Percentiles rank a stretch among this genome's conserved stretches.
Conservation (phyloP, 352 stramenopile genomes). For the Elongisporangium senticosum region DNA sequence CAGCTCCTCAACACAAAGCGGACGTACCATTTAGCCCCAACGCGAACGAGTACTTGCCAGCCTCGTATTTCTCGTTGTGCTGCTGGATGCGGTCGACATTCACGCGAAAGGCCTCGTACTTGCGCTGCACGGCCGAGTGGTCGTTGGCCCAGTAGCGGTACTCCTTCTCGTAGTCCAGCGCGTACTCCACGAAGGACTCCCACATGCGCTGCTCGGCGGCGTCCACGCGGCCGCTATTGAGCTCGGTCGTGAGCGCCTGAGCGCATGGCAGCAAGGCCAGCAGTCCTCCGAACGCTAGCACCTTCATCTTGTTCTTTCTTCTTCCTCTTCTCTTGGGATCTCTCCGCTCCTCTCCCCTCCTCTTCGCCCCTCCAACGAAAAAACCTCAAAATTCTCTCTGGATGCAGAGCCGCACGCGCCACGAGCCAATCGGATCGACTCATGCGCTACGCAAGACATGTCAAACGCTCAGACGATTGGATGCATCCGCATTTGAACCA, state of each 20-base stretch:
- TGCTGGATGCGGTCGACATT: slow-evolving; percentile 6
- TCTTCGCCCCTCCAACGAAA: background rate
- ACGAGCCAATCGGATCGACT: background rate
- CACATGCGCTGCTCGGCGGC: slow-evolving; percentile 1
- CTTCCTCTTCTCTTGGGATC: background rate
- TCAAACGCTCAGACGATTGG: background rate
- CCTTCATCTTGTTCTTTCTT: background rate
- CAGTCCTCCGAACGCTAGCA: background rate
- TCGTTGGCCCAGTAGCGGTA: slow-evolving; percentile 3
- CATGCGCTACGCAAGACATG: background rate
- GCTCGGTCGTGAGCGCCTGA: background rate
- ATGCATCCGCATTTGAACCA: background rate
- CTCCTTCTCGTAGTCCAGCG: slow-evolving; percentile 3
- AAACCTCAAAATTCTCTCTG: background rate
- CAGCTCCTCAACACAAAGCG: background rate
- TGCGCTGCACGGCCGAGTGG: slow-evolving; percentile 1
- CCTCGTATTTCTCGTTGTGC: slow-evolving; percentile 6
- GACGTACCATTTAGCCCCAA: background rate
- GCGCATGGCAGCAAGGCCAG: background rate
- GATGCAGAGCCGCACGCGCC: background rate
- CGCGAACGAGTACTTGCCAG: slow-evolving; percentile 3
- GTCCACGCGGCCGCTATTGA: background rate
- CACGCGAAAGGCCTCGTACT: slow-evolving; percentile 4
- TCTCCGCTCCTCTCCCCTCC: background rate
- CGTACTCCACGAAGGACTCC: slow-evolving; percentile 6